These are phyloP conservation scores for Fragaria nilgerrensis DNA, from an alignment of 306 rosid genomes.

Conservation along the genomic window DNA sequence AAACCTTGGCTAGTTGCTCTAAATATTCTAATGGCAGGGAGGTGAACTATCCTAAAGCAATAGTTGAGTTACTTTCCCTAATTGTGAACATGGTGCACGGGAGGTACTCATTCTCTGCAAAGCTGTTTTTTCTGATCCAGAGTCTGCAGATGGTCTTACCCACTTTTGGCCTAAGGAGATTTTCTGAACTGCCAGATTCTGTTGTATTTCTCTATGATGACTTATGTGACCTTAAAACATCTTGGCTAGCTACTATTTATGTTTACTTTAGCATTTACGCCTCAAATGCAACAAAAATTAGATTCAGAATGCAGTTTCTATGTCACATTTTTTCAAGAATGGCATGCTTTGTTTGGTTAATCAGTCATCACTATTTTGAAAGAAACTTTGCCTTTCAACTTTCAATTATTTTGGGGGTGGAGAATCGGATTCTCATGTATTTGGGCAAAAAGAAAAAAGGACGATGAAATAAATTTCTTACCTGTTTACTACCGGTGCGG, in stretches of 20 bases:
- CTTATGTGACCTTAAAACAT: background rate
- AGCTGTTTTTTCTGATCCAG: background rate
- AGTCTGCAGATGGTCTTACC: background rate
- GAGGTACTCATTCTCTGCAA: background rate
- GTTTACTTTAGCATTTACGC: background rate
- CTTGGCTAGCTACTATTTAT: background rate
- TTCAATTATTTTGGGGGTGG: background rate
- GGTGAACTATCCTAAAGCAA: background rate
- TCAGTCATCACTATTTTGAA: background rate
- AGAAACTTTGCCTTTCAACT: background rate
- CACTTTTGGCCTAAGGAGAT: background rate
- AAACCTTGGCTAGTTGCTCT: background rate
- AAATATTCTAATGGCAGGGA: background rate
- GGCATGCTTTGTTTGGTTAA: background rate
- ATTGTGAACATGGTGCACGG: background rate
- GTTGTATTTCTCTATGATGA: background rate
- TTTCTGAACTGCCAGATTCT: background rate
- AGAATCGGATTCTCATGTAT: background rate
- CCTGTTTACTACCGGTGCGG: constrained; percentile 60
- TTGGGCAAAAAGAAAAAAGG: background rate
- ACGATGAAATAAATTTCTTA: constrained; percentile 24
- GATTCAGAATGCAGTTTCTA: background rate
- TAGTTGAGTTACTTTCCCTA: background rate
- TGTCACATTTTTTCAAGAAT: background rate
- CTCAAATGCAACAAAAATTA: background rate